Evolutionary conservation across 164 flowering plant species (phyloP), one percentile per base, ranked within the genome.

Genomic region (Echeveria elegans): DNA sequence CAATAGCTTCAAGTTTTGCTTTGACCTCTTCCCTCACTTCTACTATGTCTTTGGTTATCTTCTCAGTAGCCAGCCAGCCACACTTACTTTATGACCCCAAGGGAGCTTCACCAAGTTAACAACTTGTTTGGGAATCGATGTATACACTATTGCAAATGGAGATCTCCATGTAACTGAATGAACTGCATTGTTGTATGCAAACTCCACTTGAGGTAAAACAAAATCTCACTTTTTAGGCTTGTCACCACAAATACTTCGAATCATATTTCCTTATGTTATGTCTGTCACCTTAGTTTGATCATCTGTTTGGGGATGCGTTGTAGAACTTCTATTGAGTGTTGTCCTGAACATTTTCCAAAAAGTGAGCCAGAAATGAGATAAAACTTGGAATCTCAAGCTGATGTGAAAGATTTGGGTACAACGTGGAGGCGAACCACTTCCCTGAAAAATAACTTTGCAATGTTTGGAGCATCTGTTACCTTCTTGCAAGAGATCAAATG

Each of bases 331-430:
- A 10, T 50, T 66, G 4, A 66, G 43, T 26, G 21, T 26, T 24
- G 68, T 66, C 2, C 56, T 32, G 23, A 66, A 45, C 59, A 45
- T 8, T n/a, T 18, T 64, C 66, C 50, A 64, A 10, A 64, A 23
- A 0, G 66, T 40, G 16, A 64, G 15, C 53, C 37, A 43, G 29
- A 47, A 45, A 29, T 18, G 26, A 16, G n/a, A 7, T 11, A 24
- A 23, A 31, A 15, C 59, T 12, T 45, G 38, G 38, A 5, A 36
- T 36, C 38, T 5, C 9, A 10, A 36, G 6, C 38, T 36, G 38
- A 36, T 36, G 38, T 36, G 38, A 0, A 6, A 36, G 38, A 36
- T 10, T 36, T 36, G 9, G 38, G 38, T 5, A 36, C 38, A 5
- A 5, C 1, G 38, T 36, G 38, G 6, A 36, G 38, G 9, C 38